Evolutionary conservation across 1,284 basidiomycete genomes (phyloP).

Genomic region (Marasmius oreades): DNA sequence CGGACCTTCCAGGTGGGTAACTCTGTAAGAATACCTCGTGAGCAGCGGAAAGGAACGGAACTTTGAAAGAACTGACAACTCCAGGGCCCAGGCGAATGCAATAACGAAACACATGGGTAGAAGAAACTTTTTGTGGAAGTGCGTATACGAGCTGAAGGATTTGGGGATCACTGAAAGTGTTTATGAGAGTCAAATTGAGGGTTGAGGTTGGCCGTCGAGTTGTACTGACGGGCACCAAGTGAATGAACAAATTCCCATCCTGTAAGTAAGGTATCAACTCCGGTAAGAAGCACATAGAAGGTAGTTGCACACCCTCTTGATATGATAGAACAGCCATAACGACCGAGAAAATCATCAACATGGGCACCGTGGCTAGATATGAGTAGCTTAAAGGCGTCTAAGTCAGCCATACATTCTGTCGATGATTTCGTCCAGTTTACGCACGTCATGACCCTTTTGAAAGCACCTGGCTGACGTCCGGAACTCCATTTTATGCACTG

Average conservation of each 20-base stretch:
- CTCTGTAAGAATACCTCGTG: conserved; percentile 33
- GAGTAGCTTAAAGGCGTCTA: conserved; percentile 51
- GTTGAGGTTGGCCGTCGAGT: neutral
- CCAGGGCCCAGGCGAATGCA: conserved; percentile 66
- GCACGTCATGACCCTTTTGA: conserved; percentile 80
- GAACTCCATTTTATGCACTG: conserved; percentile 68
- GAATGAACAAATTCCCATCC: neutral
- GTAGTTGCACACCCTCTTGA: conserved; percentile 53
- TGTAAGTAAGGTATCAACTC: neutral
- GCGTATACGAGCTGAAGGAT: conserved; percentile 51
- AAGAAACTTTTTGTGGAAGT: conserved; percentile 46
- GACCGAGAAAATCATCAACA: conserved; percentile 59
- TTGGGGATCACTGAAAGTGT: conserved; percentile 6
- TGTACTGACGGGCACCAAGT: neutral
- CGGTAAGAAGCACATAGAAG: neutral
- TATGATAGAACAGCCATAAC: conserved; percentile 62
- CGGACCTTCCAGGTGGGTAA: conserved; percentile 76
- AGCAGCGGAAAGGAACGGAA: conserved; percentile 3
- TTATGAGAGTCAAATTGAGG: neutral
- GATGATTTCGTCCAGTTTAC: conserved; percentile 22
- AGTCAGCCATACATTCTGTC: conserved; percentile 15
- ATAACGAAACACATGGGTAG: conserved; percentile 65
- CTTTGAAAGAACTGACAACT: conserved; percentile 47
- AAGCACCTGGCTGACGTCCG: conserved; percentile 70
- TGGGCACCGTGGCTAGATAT: conserved; percentile 60